phyloP scores from a whole-genome alignment of 2,329 filamentous ascomycete species.

The Verticillium albo-atrum region DNA sequence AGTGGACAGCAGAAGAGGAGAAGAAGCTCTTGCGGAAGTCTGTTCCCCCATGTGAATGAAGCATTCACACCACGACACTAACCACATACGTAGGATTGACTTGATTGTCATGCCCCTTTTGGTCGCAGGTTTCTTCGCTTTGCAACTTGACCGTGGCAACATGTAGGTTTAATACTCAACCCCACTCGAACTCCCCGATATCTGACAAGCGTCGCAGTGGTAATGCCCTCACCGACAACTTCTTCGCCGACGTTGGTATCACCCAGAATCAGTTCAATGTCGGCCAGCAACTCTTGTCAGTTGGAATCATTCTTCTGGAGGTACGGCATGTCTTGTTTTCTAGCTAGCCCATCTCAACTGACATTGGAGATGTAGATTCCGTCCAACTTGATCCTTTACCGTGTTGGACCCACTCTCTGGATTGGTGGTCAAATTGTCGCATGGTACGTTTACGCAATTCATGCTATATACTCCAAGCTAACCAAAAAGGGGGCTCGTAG shows the following conservation, averaged over 20 bases:
- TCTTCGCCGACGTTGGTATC: slow-evolving; percentile 44
- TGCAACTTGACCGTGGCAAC: slow-evolving; percentile 30
- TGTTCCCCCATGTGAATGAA: background rate
- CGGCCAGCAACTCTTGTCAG: slow-evolving; percentile 44
- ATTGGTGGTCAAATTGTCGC: slow-evolving; percentile 38
- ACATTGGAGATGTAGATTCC: slow-evolving; percentile 27
- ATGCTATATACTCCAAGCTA: slow-evolving; percentile 11
- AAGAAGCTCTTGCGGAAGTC: slow-evolving; percentile 21
- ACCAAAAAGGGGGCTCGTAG: slow-evolving; percentile 24
- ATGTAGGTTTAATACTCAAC: slow-evolving; percentile 19
- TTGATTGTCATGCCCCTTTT: slow-evolving; percentile 39
- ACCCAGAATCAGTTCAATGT: slow-evolving; percentile 48
- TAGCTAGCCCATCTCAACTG: background rate
- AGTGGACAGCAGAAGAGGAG: slow-evolving; percentile 22
- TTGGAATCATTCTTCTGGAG: slow-evolving; percentile 41
- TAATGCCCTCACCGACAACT: slow-evolving; percentile 16
- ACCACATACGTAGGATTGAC: slow-evolving; percentile 30
- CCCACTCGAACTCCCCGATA: background rate
- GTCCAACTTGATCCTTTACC: slow-evolving; percentile 43
- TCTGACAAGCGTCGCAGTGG: slow-evolving; percentile 3
- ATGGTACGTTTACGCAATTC: slow-evolving; percentile 23
- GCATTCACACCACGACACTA: background rate
- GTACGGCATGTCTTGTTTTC: slow-evolving; percentile 3
- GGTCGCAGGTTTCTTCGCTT: slow-evolving; percentile 39
- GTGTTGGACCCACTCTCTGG: slow-evolving; percentile 40